These are phyloP conservation scores for Stemphylium vesicarium DNA, from an alignment of 2,329 filamentous ascomycete genomes.

Conservation along the genomic window DNA sequence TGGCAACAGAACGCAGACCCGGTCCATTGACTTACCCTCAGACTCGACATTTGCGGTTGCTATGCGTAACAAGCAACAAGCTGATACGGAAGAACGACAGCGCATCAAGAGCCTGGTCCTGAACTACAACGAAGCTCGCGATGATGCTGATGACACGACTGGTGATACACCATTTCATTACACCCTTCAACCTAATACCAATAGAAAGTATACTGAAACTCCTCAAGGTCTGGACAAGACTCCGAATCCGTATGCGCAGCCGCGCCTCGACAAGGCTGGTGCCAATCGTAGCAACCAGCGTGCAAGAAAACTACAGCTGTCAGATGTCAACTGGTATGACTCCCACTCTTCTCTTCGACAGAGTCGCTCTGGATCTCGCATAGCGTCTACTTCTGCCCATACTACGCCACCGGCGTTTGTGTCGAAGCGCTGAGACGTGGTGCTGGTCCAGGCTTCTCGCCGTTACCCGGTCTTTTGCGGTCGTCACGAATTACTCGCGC, in stretches of 20 bases:
- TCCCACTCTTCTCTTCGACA: constrained; percentile 29
- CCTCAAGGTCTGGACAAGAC: constrained; percentile 50
- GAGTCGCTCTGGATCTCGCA: constrained; percentile 15
- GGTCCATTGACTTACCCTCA: constrained; percentile 85
- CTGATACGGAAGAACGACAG: constrained; percentile 94
- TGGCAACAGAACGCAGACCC: constrained; percentile 94
- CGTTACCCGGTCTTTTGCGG: constrained; percentile 2
- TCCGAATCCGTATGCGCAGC: constrained; percentile 52
- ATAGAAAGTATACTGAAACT: constrained; percentile 56
- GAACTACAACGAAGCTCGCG: constrained; percentile 86
- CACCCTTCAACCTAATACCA: constrained; percentile 52
- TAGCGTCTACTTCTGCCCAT: constrained; percentile 7
- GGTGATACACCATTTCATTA: constrained; percentile 65
- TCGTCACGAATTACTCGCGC: constrained; percentile 15
- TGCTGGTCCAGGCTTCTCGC: constrained; percentile 11
- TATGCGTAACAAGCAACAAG: constrained; percentile 94
- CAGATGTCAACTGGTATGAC: constrained; percentile 95
- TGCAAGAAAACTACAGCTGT: constrained; percentile 88
- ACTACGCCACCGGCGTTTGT: constrained; percentile 5
- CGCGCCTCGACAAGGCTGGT: constrained; percentile 62
- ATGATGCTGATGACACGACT: constrained; percentile 70
- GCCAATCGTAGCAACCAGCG: constrained; percentile 77
- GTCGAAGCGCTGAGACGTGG: constrained; percentile 20
- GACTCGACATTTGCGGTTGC: constrained; percentile 95
- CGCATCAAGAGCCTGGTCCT: constrained; percentile 97